Base-by-base conservation (phyloP, 2,329 filamentous ascomycete species). In the Epichloe brachyelytri region DNA sequence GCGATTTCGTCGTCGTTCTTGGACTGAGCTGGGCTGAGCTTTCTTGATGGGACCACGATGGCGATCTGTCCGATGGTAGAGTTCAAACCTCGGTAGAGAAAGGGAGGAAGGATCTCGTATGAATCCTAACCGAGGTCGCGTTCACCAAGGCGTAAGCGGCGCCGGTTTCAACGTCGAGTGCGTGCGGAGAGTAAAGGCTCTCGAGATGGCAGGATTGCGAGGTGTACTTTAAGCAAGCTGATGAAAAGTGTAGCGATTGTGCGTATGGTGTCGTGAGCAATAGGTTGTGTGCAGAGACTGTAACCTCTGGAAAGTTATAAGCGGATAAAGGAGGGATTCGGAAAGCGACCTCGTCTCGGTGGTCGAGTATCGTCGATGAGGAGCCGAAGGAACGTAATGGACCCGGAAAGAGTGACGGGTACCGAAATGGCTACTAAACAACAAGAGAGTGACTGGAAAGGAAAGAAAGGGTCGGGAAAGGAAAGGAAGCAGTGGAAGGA, bases 381-480 rank as follows among this genome's bases (percentile, higher is more conserved):
- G 57, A 65, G 63, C 61, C 63, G 57, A 68, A 66, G 57, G 67
- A 70, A 67, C 67, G 71, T 63, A 70, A 71, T 68, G 64, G 65
- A 65, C 65, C 68, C 67, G 72, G 65, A 76, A 74, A 62, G 73
- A 76, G 71, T 76, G 73, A 71, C 71, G 72, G 72, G 69, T 62
- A 65, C 67, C 68, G 61, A 63, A 60, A 65, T 60, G 64, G 66
- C 65, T 55, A 40, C 15, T 59, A 61, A 66, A 67, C 62, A 62
- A 64, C 65, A 74, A 76, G 73, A 66, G 72, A 76, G 68, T 67
- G 74, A 76, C 72, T 74, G 65, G 48, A 68, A 74, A 68, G 64
- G 65, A 71, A 71, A 67, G 62, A 63, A 71, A 66, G 58, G 56
- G 57, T 55, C 57, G 56, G 58, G 64, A 63, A 63, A 60, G 59